A percentile compares a stretch with the other conserved stretches of the same genome.
phyloP scores from a whole-genome alignment of 2,329 filamentous ascomycete species.

The Tothia fuscella region DNA sequence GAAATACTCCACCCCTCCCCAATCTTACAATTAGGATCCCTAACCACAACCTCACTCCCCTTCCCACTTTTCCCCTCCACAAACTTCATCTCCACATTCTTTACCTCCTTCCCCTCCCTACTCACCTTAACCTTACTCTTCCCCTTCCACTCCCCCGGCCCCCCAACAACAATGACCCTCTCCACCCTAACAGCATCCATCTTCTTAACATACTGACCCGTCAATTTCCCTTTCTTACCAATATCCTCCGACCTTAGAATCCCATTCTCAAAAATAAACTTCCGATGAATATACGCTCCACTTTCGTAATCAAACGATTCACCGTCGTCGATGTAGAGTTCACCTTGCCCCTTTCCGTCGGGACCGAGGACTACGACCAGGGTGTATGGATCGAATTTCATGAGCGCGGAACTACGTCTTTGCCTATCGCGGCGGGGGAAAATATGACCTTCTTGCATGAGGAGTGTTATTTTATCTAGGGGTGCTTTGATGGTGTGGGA shows the following conservation, averaged over 20 bases:
- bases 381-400: slow-evolving; percentile 93
- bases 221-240: slow-evolving; percentile 44
- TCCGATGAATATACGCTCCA: slow-evolving; percentile 79
- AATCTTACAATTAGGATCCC: slow-evolving; percentile 50
- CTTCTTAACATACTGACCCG: slow-evolving; percentile 61
- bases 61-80: slow-evolving; percentile 38
- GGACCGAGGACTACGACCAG: slow-evolving; percentile 64
- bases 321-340: slow-evolving; percentile 85
- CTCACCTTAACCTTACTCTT: slow-evolving; percentile 53
- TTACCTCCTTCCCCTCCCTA: slow-evolving; percentile 39
- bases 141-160: slow-evolving; percentile 57
- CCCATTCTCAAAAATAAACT: slow-evolving; percentile 48
- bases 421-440: slow-evolving; percentile 82
- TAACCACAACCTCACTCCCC: slow-evolving; percentile 51
- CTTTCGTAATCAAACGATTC: slow-evolving; percentile 80
- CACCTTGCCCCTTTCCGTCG: slow-evolving; percentile 62
- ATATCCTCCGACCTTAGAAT: slow-evolving; percentile 58
- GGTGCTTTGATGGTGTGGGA: slow-evolving; percentile 64
- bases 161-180: slow-evolving; percentile 73
- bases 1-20: slow-evolving; percentile 52
- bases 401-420: slow-evolving; percentile 71
- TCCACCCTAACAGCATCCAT: slow-evolving; percentile 73
- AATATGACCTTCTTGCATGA: slow-evolving; percentile 90
- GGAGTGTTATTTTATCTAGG: slow-evolving; percentile 72
- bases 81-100: slow-evolving; percentile 49